Base-by-base conservation (phyloP, 192 early-diverging fungal species). In the Lobosporangium transversale region DNA sequence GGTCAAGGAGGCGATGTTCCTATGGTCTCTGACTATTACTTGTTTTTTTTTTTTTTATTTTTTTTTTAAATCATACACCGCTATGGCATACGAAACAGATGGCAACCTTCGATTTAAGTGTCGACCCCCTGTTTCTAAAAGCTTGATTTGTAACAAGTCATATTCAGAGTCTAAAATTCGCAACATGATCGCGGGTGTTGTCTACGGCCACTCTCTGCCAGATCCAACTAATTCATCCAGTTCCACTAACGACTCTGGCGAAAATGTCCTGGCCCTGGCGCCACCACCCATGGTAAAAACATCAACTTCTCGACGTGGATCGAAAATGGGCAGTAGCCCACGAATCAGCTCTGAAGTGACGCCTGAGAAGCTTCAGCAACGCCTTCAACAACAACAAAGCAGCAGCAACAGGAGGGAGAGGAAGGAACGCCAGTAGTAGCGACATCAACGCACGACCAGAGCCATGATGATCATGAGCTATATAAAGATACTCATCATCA, bases 91-190 rank as follows among this genome's bases (percentile, higher is more conserved):
- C 29, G 24, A 4, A 3, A 45, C 10, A 76, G 73, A 76, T 17
- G 73, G 73, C 2, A 76, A 76, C 40, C 64, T 76, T 21, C 49
- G 73, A 20, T 76, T 76, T 53, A 76, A 76, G 44, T 76, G 73
- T 32, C 6, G 73, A 7, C 73, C 73, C 1, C 73, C 73, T 14
- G 73, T 76, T 1, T 76, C 73, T 3, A 76, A 67, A 65, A 76
- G 73, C 35, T 35, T 76, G 24, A 76, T 76, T 23, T 76, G 73
- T 26, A 76, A 76, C 64, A 76, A 76, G 24, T 76, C 73, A 0
- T 76, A 76, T 36, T 76, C 73, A 12, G 73, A 76, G 47, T 76
- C 73, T 53, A 76, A 76, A 59, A 76, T 76, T 40, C 64, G 73
- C 4, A 67, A 76, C 40, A 76, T 76, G 73, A 76, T 76, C 20